phyloP scores from a whole-genome alignment of 2,329 filamentous ascomycete genomes.

The Fusarium goolgardi region DNA sequence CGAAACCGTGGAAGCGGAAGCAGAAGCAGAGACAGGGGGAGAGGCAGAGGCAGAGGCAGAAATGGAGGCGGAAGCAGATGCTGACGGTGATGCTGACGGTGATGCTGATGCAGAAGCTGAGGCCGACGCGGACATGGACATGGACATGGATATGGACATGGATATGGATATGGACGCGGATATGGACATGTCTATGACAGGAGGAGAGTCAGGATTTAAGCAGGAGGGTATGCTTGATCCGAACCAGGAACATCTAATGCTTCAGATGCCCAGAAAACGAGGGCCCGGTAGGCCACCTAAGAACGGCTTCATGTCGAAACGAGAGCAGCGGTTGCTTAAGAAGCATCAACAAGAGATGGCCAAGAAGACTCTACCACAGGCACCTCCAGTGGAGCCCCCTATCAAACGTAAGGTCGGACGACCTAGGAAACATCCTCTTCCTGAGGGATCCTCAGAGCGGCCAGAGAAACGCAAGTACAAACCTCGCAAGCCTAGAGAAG shows the following conservation, averaged over 20 bases:
- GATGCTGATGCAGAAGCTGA: constrained; percentile 33
- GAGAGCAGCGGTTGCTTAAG: constrained; percentile 73
- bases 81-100: constrained; percentile 33
- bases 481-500: constrained; percentile 68
- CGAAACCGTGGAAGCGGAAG: constrained; percentile 44
- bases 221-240: constrained; percentile 48
- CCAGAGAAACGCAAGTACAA: constrained; percentile 75
- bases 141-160: constrained; percentile 33
- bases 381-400: constrained; percentile 61
- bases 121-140: constrained; percentile 27
- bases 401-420: constrained; percentile 74
- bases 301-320: constrained; percentile 85
- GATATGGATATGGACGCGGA: constrained; percentile 38
- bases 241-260: constrained; percentile 51
- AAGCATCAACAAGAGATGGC: constrained; percentile 63
- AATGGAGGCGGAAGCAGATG: constrained; percentile 27
- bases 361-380: constrained; percentile 63
- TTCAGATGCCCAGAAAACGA: constrained; percentile 71
- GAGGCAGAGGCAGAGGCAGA: constrained; percentile 44
- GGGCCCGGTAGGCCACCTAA: constrained; percentile 85
- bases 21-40: constrained; percentile 27
- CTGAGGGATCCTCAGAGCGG: constrained; percentile 65
- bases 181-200: constrained; percentile 42
- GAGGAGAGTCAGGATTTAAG: constrained; percentile 45
- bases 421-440: constrained; percentile 71